Evolutionary conservation across 129 eudicot species (phyloP), one percentile per base, ranked within the genome.

Genomic region (Flaveria sonorensis): DNA sequence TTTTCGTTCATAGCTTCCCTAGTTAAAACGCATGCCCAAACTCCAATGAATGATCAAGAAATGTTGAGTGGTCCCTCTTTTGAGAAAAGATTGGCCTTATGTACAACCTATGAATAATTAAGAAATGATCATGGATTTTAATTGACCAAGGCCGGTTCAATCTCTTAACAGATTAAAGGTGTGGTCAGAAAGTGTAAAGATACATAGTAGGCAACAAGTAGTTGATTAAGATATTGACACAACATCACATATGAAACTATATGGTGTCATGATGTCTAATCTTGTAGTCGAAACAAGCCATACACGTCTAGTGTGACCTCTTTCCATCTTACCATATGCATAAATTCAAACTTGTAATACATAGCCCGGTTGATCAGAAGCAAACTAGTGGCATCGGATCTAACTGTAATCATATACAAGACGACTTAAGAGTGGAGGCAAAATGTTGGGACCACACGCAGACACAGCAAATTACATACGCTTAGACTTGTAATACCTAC

Each of bases 211-310:
- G 78, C 79, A 65, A 73, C 63, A 53, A 40, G 62, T 80, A 53
- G 74, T 80, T 80, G 83, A 73, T 74, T 63, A 63, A 72, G 83
- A 72, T 64, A 24, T 73, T 73, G 79, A 80, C 74, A 65, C 20
- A 73, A 80, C 79, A 80, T 67, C 83, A 65, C 79, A 73, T 69
- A 40, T 42, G 47, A 52, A 51, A n/a, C 50, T 42, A 79, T 47
- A 48, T 63, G 72, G 47, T 79, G 78, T 15, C 55, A 71, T 79
- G 73, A 40, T 63, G 79, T 72, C 83, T 26, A 71, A 79, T 79
- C 79, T 39, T 72, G 13, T 45, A 12, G 65, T 40, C 43, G 60
- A 64, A 65, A 65, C 83, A 72, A 73, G 57, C 69, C 79, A 80
- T 52, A 79, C 51, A 72, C 53, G 36, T 63, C 55, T 15, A 63